phyloP scores from a whole-genome alignment of 495 filamentous ascomycete genomes.

The Neurospora tetraspora region DNA sequence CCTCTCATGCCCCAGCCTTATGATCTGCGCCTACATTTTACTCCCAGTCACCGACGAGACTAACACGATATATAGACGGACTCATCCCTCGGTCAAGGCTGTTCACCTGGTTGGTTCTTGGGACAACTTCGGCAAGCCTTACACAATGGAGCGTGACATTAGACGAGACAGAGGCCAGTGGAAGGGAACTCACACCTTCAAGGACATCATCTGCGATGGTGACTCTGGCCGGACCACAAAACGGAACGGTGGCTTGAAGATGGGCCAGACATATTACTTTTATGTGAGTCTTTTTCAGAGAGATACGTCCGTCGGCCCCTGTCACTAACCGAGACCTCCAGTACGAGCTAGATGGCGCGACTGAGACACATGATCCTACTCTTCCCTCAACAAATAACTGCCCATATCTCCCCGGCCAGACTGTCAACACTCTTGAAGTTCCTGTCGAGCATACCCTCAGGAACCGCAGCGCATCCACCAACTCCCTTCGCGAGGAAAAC shows the following conservation, averaged over 20 bases:
- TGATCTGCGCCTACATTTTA: background rate
- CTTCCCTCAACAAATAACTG: constrained; percentile 68
- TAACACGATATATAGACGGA: constrained; percentile 40
- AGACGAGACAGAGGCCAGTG: constrained; percentile 62
- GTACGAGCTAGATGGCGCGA: constrained; percentile 70
- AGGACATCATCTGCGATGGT: constrained; percentile 76
- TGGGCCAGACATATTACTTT: constrained; percentile 92
- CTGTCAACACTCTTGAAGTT: constrained; percentile 71
- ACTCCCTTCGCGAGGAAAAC: constrained; percentile 36
- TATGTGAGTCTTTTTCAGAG: constrained; percentile 50
- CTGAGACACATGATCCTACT: constrained; percentile 61
- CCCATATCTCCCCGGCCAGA: constrained; percentile 77
- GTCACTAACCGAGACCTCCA: constrained; percentile 27
- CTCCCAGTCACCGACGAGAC: background rate
- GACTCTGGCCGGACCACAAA: constrained; percentile 43
- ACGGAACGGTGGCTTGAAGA: constrained; percentile 72
- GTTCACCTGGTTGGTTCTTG: constrained; percentile 83
- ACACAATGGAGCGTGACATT: constrained; percentile 68
- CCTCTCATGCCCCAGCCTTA: background rate
- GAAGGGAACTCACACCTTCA: constrained; percentile 76
- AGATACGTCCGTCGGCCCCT: constrained; percentile 1
- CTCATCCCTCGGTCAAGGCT: constrained; percentile 53
- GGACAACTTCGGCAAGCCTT: constrained; percentile 76
- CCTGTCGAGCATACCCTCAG: constrained; percentile 54
- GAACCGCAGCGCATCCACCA: constrained; percentile 41